phyloP scores from a whole-genome alignment of 139 green algal species.

The Chlamydomonas schloesseri region DNA sequence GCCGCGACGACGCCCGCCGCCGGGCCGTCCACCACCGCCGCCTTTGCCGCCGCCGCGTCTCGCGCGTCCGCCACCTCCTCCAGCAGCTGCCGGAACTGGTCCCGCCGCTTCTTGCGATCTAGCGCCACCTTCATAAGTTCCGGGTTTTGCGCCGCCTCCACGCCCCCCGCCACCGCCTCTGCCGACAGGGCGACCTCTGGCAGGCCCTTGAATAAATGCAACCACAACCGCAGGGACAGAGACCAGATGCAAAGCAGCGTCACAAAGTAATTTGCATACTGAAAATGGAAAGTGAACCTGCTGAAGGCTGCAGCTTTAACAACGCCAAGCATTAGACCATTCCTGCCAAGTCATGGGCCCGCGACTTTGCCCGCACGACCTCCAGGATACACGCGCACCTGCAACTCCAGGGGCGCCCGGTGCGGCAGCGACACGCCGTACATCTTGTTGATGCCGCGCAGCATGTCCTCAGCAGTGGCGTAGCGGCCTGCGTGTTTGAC shows the following conservation, averaged over 20 bases:
- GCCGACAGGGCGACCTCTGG: background rate
- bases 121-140: background rate
- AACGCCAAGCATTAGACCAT: no score
- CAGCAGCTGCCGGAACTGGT: constrained; percentile 3
- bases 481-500: constrained; percentile 15
- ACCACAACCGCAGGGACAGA: no score
- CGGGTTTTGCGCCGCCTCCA: background rate
- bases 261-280: no score
- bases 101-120: background rate
- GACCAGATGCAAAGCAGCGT: no score
- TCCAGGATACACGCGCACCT: no score
- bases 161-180: background rate
- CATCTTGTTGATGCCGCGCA: constrained; percentile 27
- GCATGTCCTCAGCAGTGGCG: background rate
- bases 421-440: constrained; percentile 5
- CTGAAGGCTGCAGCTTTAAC: no score
- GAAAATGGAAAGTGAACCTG: no score
- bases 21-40: background rate
- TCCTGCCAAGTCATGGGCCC: no score
- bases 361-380: no score
- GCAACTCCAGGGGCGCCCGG: constrained; percentile 4
- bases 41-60: constrained; percentile 1
- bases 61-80: constrained; percentile 35
- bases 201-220: no score
- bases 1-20: background rate